Percentiles rank a stretch among this genome's conserved stretches.
Conservation (phyloP, 2,329 filamentous ascomycete genomes). For the Colletotrichum trifolii region DNA sequence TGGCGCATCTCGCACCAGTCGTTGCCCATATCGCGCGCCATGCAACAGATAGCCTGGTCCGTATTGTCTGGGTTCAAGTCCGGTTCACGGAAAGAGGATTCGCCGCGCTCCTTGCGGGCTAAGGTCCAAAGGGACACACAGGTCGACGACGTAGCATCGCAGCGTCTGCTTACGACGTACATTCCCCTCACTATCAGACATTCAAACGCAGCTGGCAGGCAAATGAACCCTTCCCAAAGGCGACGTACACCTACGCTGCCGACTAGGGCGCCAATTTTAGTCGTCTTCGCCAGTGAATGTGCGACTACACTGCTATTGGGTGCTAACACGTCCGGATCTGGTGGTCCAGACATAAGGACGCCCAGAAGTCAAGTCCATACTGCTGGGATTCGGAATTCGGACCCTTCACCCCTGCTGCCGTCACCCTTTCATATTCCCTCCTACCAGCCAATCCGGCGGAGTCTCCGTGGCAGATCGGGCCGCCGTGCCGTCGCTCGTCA, state of each 20-base stretch:
- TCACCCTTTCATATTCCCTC: conserved; percentile 14
- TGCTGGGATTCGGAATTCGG: conserved; percentile 29
- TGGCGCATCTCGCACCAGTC: not conserved
- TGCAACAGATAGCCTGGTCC: not conserved
- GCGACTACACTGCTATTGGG: no score
- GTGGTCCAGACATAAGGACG: not conserved
- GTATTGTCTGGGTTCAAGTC: not conserved
- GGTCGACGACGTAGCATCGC: not conserved
- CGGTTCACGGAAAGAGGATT: conserved; percentile 29
- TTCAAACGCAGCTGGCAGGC: no score
- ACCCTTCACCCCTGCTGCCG: conserved; percentile 6
- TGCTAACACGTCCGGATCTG: no score
- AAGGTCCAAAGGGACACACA: not conserved
- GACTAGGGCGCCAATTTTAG: no score
- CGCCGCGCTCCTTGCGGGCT: conserved; percentile 1
- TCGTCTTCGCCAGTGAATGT: no score
- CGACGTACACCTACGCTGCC: no score
- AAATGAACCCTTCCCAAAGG: no score
- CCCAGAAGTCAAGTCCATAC: conserved; percentile 8
- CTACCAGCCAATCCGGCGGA: conserved; percentile 28
- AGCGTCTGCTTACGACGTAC: no score
- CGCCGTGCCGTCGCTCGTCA: conserved; percentile 19
- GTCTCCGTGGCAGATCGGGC: conserved; percentile 16
- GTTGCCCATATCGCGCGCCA: not conserved
- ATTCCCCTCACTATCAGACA: no score